Base-by-base conservation (phyloP, 129 eudicot species). In the Ambrosia artemisiifolia region DNA sequence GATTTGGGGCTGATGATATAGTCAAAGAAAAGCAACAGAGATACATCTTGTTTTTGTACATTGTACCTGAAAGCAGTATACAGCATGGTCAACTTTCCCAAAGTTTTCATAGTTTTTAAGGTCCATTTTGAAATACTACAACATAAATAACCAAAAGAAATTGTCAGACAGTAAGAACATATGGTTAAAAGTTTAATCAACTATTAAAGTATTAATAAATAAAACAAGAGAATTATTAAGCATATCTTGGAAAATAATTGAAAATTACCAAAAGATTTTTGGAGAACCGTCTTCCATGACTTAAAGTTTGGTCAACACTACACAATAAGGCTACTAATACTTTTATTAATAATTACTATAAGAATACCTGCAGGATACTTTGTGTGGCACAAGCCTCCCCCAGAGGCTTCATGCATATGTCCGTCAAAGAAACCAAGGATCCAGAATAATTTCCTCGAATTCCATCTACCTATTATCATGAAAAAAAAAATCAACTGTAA, bases 331-430 rank as follows among this genome's bases (percentile, higher is more conserved):
- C 43, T 46, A 57, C n/a, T 51, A 34, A 13, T 3, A 57, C 54
- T 51, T 44, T 60, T 24, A 57, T 19, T 19, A 34, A 43, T 14
- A 49, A 16, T 2, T 48, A 74, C 49, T 30, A 32, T 46, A 69
- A 5, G 6, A 9, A 65, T 84, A 90, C 99, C 96, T 95, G 99
- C 47, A 95, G 94, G 78, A 91, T 80, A 79, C 96, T 95, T 73
- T 95, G 97, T 57, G 97, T 91, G 51, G 97, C 99, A 82, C 99
- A 95, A 84, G 88, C 99, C 78, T 83, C 84, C 43, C 90, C 97
- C 7, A 95, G 91, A 20, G 99, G 99, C 83, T 91, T 95, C 93
- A 89, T 67, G 85, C 99, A 95, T 72, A 95, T 95, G 85, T 95
- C 97, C 43, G 94, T 81, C 61, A 95, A 83, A 76, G 99, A 83